Conservation (phyloP, 352 stramenopile genomes). For the Aphanomyces astaci region DNA sequence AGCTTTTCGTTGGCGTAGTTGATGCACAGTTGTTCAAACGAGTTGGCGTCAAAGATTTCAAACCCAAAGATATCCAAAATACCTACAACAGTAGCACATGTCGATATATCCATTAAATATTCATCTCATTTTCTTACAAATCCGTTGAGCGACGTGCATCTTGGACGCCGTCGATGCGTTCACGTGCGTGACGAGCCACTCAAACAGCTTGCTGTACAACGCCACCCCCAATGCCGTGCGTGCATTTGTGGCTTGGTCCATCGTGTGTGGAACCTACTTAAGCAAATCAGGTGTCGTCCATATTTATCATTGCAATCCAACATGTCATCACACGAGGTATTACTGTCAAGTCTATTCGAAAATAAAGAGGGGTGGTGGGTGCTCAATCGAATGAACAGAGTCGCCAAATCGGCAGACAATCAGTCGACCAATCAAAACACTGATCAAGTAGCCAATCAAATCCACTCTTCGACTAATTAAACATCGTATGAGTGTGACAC, state of each 20-base stretch:
- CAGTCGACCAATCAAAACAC: no score
- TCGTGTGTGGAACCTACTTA: constrained; percentile 67
- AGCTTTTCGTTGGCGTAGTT: constrained; percentile 96
- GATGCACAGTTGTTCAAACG: constrained; percentile 94
- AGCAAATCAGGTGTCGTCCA: not conserved
- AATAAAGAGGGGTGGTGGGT: no score
- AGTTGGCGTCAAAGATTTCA: constrained; percentile 95
- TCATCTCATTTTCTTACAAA: constrained; percentile 1
- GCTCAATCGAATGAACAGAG: no score
- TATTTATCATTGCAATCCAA: no score
- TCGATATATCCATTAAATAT: no score
- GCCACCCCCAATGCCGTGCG: constrained; percentile 71
- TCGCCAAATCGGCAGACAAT: no score
- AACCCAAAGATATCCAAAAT: constrained; percentile 98
- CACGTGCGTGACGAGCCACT: constrained; percentile 91
- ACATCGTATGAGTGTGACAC: no score
- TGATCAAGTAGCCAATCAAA: not conserved
- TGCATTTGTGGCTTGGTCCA: constrained; percentile 62
- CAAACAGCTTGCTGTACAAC: constrained; percentile 94
- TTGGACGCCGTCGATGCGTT: constrained; percentile 53
- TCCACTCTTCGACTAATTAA: no score
- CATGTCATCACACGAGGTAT: no score
- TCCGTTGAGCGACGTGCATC: constrained; percentile 21
- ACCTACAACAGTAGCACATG: constrained; percentile 35
- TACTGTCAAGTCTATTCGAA: no score